Evolutionary conservation across 495 filamentous ascomycete species (phyloP).

Genomic region (Penicillium verhagenii): DNA sequence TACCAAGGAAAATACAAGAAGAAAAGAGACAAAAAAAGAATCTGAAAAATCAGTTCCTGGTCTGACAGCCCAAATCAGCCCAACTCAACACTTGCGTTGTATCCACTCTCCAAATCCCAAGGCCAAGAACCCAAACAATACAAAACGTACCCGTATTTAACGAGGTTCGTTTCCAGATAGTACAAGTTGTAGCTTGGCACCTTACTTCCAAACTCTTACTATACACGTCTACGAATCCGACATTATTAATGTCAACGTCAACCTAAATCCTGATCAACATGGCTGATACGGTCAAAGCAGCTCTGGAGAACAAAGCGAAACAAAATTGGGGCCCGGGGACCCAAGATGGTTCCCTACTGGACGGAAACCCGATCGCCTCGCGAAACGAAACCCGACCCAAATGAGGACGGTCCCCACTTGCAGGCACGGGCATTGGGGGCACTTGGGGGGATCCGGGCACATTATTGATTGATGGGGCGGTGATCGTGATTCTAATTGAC

Average conservation of each 20-base stretch:
- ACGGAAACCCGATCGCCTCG: neutral
- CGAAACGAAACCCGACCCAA: neutral
- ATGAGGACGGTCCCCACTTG: conserved; percentile 1
- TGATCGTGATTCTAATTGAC: neutral
- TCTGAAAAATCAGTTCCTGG: neutral
- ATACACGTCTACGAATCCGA: no score
- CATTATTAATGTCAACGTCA: no score
- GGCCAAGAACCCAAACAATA: neutral
- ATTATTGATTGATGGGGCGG: conserved; percentile 1
- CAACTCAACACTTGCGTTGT: neutral
- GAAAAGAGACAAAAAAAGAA: neutral
- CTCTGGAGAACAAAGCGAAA: no score
- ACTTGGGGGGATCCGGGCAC: neutral
- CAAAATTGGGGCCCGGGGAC: neutral
- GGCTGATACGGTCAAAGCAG: no score
- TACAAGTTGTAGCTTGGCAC: no score
- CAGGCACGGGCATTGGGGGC: neutral
- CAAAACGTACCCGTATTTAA: no score
- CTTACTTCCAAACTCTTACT: no score
- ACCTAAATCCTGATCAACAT: no score
- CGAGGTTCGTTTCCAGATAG: no score
- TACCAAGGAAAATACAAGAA: no score
- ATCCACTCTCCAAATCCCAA: neutral
- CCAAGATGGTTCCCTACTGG: neutral
- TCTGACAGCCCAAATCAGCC: neutral